A percentile compares a stretch with the other conserved stretches of the same genome.
These are phyloP conservation scores for Vicia faba DNA, from an alignment of 306 rosid genomes.

Conservation along the genomic window DNA sequence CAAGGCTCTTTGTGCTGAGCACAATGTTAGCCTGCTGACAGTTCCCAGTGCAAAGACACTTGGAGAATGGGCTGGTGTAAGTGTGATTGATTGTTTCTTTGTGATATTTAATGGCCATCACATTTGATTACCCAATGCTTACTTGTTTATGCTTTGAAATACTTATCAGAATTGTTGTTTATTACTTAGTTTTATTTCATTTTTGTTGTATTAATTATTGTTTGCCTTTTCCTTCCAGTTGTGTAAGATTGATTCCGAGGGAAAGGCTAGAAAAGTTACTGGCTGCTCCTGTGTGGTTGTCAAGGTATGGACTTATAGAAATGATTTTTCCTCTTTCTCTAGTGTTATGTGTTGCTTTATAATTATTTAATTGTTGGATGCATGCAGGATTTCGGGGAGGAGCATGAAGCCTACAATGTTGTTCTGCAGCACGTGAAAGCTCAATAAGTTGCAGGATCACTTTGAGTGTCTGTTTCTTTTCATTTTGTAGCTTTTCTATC, in stretches of 20 bases:
- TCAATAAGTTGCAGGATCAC: constrained; percentile 30
- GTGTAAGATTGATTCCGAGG: constrained; percentile 86
- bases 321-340: not conserved
- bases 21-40: constrained; percentile 68
- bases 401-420: constrained; percentile 51
- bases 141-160: not conserved
- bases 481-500: constrained; percentile 20
- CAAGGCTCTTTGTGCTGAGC: constrained; percentile 85
- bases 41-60: constrained; percentile 87
- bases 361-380: not conserved
- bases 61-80: constrained; percentile 98
- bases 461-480: not conserved
- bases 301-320: constrained; percentile 48
- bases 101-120: not conserved
- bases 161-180: not conserved
- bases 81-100: constrained; percentile 21
- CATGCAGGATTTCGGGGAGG: constrained; percentile 56
- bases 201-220: constrained; percentile 3
- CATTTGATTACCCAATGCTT: not conserved
- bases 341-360: not conserved
- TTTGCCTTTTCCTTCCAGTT: constrained; percentile 45
- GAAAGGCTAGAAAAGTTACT: constrained; percentile 70
- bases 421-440: constrained; percentile 54
- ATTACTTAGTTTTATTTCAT: not conserved
- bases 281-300: constrained; percentile 81